Base-by-base conservation (phyloP, 2,329 filamentous ascomycete genomes). In the Fusarium nanum region DNA sequence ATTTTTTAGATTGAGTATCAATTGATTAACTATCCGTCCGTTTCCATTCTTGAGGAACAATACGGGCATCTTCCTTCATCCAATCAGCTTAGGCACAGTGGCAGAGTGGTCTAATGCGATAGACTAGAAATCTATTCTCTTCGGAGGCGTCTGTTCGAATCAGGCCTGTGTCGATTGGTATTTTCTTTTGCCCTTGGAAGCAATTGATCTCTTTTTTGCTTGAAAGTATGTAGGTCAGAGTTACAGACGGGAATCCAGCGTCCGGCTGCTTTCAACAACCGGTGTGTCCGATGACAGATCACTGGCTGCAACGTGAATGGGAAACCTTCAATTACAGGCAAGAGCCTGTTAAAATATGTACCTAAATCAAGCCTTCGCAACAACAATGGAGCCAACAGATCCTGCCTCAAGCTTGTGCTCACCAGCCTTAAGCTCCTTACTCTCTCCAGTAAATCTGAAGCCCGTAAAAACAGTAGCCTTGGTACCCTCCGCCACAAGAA, bases 141-240 rank as follows among this genome's bases (percentile, higher is more conserved):
- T 64, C 60, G 60, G 60, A 64, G 60, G 60, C 60, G 60, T 64
- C 60, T 64, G 60, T 64, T 64, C 60, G 60, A 64, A 64, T 64
- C 60, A 64, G 60, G 60, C 60, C 60, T 64, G 60, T 60, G 60
- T 64, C 60, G 60, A 64, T 57, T 64, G 59, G 23, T 27, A 13
- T 18, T 18, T 18, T 20, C 13, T 56, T 64, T 64, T 63, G 20
- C 23, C 11, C 0, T 5, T 3, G 7, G 0, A 1, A 25, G 13
- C 12, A 28, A 14, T 13, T 2, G 3, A 6, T 1, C 0, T 16
- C 2, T 6, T 37, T 49, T 56, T 49, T 56, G 22, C 5, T 22
- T 22, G 22, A 22, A 22, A 22, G 23, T 25, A 25, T 25, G 23
- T 25, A 25, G 5, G 6, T 25, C 23, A 25, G 23, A 6, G 6